phyloP scores from a whole-genome alignment of 2,329 filamentous ascomycete genomes.

The Grosmannia clavigera region DNA sequence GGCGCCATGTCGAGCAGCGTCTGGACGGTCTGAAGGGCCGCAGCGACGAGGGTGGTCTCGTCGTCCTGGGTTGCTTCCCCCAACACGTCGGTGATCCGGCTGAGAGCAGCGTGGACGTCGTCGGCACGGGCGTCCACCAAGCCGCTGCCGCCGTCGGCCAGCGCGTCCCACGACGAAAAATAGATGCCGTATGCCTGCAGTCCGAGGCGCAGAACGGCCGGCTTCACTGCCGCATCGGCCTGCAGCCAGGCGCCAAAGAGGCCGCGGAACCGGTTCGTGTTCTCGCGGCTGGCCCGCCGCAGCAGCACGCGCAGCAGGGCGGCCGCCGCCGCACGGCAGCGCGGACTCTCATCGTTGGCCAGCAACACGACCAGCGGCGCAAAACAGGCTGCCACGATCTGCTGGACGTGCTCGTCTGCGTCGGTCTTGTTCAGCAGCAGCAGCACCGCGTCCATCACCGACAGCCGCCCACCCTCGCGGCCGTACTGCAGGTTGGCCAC shows the following conservation, averaged over 20 bases:
- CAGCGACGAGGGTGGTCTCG: constrained; percentile 12
- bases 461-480: constrained; percentile 75
- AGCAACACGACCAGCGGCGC: constrained; percentile 75
- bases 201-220: constrained; percentile 57
- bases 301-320: constrained; percentile 73
- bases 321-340: constrained; percentile 72
- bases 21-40: constrained; percentile 27
- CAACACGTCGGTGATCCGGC: constrained; percentile 40
- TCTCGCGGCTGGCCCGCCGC: constrained; percentile 61
- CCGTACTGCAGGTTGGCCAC: constrained; percentile 86
- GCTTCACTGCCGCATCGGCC: constrained; percentile 51
- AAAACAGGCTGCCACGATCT: constrained; percentile 72
- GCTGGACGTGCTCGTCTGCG: constrained; percentile 61
- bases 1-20: constrained; percentile 58
- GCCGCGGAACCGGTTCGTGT: constrained; percentile 54
- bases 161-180: constrained; percentile 52
- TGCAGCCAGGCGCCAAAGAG: constrained; percentile 66
- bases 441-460: constrained; percentile 85
- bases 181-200: constrained; percentile 75
- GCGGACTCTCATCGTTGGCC: constrained; percentile 76
- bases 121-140: constrained; percentile 23
- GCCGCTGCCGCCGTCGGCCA: background rate
- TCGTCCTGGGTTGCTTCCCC: constrained; percentile 22
- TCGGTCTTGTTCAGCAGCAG: constrained; percentile 61
- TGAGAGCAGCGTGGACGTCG: constrained; percentile 52